Evolutionary conservation across 2,329 filamentous ascomycete species (phyloP), one percentile per base, ranked within the genome.

Genomic region (Tolypocladium inflatum): DNA sequence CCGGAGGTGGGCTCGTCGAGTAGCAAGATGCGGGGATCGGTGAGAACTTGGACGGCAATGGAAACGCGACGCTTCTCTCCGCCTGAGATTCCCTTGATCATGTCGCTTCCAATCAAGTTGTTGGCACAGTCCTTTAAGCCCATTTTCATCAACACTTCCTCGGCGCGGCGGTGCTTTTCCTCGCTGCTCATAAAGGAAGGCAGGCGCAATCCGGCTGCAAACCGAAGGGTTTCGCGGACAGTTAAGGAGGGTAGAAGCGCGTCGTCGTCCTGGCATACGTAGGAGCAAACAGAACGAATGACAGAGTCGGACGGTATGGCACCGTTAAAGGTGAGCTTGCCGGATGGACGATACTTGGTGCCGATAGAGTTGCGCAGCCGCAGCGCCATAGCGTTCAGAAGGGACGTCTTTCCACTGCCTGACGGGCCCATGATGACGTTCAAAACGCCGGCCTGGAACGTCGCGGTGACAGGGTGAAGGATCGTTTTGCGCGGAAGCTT

Each of bases 341-440:
- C 89, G 6, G 76, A 77, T 3, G 81, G 75, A 5, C 74, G 76
- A 65, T 91, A 91, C 57, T 78, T 79, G 0, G 85, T 89, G 2
- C 79, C 77, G 3, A 84, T 63, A 1, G 82, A 84, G 58, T 83
- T 83, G 33, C 83, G 81, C 5, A 91, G 73, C 19, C 89, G 78
- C 3, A 84, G 74, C 1, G 89, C 87, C 80, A 92, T 88, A 1
- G 85, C 80, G 66, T 90, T 91, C 13, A 91, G 76, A 0, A 91
- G 74, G 0, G 86, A 88, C 0, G 88, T 91, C 69, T 92, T 92
- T 1, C 89, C 89, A 52, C 84, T 87, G 0, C 89, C 89, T 0
- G 87, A 90, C 0, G 89, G 89, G 0, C 89, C 89, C 88, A 91
- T 91, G 62, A 92, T 89, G 30, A 91, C 80, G 61, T 91, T 91